Percentiles rank a stretch among this genome's conserved stretches.
phyloP scores from a whole-genome alignment of 495 filamentous ascomycete species.

The Hamigera avellanea region DNA sequence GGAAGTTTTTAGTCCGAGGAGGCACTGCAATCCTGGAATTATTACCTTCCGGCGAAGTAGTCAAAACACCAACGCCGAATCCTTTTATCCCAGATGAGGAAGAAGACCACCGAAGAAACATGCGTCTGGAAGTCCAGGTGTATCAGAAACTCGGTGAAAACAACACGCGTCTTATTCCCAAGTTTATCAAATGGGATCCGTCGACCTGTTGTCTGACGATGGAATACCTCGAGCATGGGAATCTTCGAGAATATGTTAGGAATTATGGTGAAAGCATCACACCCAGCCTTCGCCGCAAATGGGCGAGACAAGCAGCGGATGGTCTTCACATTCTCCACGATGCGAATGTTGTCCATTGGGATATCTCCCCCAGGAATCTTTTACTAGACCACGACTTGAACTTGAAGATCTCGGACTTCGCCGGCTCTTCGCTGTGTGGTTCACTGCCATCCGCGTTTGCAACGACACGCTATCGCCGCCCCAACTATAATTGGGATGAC shows the following conservation, averaged over 20 bases:
- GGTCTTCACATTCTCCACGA: conserved; percentile 10
- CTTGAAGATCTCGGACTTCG: conserved; percentile 13
- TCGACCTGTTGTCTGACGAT: conserved; percentile 1
- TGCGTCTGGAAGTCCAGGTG: no score
- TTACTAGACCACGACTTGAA: conserved; percentile 10
- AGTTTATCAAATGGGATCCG: conserved; percentile 1
- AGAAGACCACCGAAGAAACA: no score
- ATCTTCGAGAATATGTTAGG: conserved; percentile 1
- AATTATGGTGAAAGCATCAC: background rate
- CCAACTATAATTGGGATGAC: background rate
- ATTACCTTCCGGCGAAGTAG: no score
- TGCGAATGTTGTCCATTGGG: conserved; percentile 13
- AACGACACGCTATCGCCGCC: background rate
- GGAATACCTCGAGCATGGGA: conserved; percentile 3
- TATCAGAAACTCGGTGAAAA: no score
- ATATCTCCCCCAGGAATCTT: conserved; percentile 14
- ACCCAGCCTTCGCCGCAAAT: conserved; percentile 5
- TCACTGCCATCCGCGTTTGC: background rate
- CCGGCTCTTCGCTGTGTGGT: conserved; percentile 1
- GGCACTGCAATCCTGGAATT: no score
- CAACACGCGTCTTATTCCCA: no score
- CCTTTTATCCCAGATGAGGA: no score
- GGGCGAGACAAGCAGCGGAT: conserved; percentile 11
- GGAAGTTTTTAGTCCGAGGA: no score
- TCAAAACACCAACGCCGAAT: no score